Conservation (phyloP, 306 rosid genomes). For the Gillenia trifoliata region DNA sequence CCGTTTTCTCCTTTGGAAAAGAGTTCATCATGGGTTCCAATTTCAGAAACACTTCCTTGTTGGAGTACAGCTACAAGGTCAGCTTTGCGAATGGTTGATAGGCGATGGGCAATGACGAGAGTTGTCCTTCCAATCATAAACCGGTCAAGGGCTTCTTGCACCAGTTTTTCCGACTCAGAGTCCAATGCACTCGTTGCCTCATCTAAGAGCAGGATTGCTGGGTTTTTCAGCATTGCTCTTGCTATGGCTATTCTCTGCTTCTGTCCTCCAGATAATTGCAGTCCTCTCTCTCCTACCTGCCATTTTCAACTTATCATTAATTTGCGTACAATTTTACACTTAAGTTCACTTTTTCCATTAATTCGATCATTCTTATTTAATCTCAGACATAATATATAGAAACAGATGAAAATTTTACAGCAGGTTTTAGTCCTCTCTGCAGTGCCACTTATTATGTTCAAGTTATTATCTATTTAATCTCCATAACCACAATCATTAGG, state of each 20-base stretch:
- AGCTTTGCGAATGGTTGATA: conserved; percentile 89
- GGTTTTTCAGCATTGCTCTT: conserved; percentile 98
- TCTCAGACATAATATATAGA: background rate
- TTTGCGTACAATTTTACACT: background rate
- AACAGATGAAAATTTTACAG: background rate
- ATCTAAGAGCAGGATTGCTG: conserved; percentile 87
- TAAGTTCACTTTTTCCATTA: background rate
- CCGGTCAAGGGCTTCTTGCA: conserved; percentile 97
- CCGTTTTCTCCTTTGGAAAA: conserved; percentile 84
- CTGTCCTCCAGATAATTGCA: conserved; percentile 98
- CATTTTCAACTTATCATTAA: conserved; percentile 29
- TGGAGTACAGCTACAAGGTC: conserved; percentile 87
- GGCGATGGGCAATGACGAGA: conserved; percentile 90
- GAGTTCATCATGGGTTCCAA: conserved; percentile 94
- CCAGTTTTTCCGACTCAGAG: conserved; percentile 94
- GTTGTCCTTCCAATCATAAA: conserved; percentile 97
- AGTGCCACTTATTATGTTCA: background rate
- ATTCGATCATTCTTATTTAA: background rate
- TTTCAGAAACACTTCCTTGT: conserved; percentile 81
- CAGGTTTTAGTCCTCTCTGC: too few relatives aligned
- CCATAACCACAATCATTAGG: background rate
- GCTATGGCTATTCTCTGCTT: conserved; percentile 98
- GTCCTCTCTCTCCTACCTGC: conserved; percentile 97
- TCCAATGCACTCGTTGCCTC: conserved; percentile 99
- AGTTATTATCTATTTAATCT: background rate